These are phyloP conservation scores for Exophiala lecanii-corni DNA, from an alignment of 2,329 filamentous ascomycete species.

Conservation along the genomic window DNA sequence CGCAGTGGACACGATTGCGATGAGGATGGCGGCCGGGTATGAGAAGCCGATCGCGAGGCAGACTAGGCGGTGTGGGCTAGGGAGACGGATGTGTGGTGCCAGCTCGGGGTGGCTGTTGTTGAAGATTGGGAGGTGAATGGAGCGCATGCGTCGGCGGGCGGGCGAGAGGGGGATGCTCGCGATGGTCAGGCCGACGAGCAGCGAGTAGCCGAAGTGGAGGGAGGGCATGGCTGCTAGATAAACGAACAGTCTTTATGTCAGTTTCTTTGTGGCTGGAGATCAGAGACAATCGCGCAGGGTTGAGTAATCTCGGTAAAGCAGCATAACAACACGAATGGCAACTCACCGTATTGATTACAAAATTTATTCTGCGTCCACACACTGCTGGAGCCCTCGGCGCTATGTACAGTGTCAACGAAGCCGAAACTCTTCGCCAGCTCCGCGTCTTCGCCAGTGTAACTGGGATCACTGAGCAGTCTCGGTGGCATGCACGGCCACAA, in stretches of 20 bases:
- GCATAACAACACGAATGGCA: neutral
- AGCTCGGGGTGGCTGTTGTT: slow-evolving; percentile 27
- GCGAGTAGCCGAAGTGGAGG: slow-evolving; percentile 69
- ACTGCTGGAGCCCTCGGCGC: slow-evolving; percentile 55
- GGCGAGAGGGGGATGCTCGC: slow-evolving; percentile 59
- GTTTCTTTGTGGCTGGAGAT: too few species aligned
- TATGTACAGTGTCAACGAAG: slow-evolving; percentile 58
- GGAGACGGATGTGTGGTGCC: slow-evolving; percentile 36
- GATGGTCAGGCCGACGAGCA: slow-evolving; percentile 67
- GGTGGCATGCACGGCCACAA: slow-evolving; percentile 60
- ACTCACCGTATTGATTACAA: slow-evolving; percentile 68
- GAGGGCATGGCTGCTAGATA: slow-evolving; percentile 74
- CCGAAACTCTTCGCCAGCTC: slow-evolving; percentile 56
- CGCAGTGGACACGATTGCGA: slow-evolving; percentile 65
- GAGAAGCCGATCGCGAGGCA: slow-evolving; percentile 52
- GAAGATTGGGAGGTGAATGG: slow-evolving; percentile 32
- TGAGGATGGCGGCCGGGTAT: slow-evolving; percentile 62
- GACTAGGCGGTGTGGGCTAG: slow-evolving; percentile 47
- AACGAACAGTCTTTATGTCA: slow-evolving; percentile 8
- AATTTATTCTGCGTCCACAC: slow-evolving; percentile 70
- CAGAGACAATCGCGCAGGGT: too few species aligned
- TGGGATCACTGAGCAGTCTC: slow-evolving; percentile 50
- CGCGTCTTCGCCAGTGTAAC: slow-evolving; percentile 52
- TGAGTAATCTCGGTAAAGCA: too few species aligned
- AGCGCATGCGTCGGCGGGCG: slow-evolving; percentile 44